Conservation (phyloP, 176 grass and related monocot genomes). For the Chloris gayana region DNA sequence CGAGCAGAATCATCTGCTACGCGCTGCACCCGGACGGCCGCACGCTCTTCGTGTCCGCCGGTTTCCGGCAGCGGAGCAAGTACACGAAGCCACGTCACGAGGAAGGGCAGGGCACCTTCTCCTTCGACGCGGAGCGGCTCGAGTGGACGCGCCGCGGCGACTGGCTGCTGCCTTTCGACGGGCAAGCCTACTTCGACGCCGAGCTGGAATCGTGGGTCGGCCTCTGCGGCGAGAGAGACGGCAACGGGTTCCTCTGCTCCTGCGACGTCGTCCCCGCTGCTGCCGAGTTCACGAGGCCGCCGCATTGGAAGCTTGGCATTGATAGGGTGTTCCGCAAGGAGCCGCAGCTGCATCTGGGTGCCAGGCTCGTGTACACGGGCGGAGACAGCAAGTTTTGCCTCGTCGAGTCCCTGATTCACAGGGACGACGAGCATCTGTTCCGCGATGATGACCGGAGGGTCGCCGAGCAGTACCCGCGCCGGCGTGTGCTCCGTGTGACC, state of each 20-base stretch:
- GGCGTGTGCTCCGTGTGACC: constrained; percentile 1
- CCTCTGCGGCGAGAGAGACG: background rate
- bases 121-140: background rate
- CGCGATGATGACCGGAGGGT: background rate
- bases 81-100: no score
- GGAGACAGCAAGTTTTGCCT: constrained; percentile 3
- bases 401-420: background rate
- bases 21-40: background rate
- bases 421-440: constrained; percentile 5
- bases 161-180: background rate
- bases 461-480: background rate
- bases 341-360: background rate
- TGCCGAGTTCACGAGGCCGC: background rate
- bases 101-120: background rate
- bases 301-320: background rate
- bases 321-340: background rate
- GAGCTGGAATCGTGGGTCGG: constrained; percentile 25
- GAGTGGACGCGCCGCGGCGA: constrained; percentile 10
- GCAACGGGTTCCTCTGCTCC: background rate
- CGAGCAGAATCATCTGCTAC: background rate
- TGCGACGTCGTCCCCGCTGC: background rate
- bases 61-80: no score
- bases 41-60: constrained; percentile 13
- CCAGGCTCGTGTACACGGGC: constrained; percentile 23
- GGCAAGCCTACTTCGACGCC: constrained; percentile 13